Evolutionary conservation across 306 rosid genomes (phyloP).

Genomic region (Alnus glutinosa): DNA sequence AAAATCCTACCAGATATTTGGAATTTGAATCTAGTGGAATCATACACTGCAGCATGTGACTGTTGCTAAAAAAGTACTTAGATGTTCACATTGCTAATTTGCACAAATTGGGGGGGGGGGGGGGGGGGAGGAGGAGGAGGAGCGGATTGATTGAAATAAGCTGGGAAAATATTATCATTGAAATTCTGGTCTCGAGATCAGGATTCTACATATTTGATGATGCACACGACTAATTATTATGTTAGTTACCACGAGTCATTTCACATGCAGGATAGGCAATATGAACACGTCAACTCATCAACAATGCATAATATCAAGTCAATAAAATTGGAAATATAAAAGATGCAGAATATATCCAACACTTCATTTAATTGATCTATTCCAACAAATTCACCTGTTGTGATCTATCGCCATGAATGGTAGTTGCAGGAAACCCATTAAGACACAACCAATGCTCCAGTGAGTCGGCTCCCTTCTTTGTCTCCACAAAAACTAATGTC

Average conservation of each 20-base stretch:
- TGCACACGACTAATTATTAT: too few species aligned
- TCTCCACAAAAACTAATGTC: conserved; percentile 95
- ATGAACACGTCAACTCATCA: too few species aligned
- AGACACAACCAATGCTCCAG: conserved; percentile 85
- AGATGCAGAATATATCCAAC: neutral
- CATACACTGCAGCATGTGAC: neutral
- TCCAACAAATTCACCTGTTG: conserved; percentile 63
- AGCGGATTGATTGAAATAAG: too few species aligned
- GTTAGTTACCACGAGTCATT: too few species aligned
- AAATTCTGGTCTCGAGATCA: too few species aligned
- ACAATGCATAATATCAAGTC: neutral
- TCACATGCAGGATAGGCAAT: too few species aligned
- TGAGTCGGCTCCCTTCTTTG: conserved; percentile 96
- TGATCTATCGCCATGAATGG: conserved; percentile 94
- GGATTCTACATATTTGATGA: too few species aligned
- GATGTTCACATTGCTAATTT: neutral
- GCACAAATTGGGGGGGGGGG: neutral
- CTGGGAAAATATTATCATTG: too few species aligned
- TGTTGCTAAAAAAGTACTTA: neutral
- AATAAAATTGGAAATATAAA: neutral
- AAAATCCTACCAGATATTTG: too few species aligned
- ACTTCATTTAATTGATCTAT: conserved; percentile 17
- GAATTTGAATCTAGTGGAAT: neutral
- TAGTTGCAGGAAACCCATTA: conserved; percentile 92
- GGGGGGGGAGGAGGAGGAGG: too few species aligned